Percentiles rank a stretch among this genome's conserved stretches.
Conservation (phyloP, 139 green algal species). For the Yamagishiella unicocca region DNA sequence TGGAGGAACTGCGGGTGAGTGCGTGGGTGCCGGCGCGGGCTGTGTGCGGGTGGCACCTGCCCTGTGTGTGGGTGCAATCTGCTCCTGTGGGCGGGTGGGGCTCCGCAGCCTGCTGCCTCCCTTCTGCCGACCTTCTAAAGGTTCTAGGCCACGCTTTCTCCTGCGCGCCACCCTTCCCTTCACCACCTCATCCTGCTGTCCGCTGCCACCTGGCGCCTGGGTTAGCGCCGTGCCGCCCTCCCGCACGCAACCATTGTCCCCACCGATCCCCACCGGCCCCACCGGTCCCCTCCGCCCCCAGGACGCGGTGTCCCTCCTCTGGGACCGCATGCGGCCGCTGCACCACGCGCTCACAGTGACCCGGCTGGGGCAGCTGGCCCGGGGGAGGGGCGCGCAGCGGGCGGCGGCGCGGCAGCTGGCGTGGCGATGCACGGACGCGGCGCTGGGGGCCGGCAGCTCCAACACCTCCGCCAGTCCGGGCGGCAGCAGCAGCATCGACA, state of each 20-base stretch:
- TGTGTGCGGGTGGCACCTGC: no score
- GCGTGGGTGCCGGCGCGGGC: no score
- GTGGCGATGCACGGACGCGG: not conserved
- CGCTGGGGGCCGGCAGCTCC: not conserved
- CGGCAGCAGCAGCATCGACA: not conserved
- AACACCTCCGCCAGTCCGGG: no score
- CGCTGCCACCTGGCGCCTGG: no score
- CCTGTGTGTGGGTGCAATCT: no score
- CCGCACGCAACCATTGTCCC: no score
- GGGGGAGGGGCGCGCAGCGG: not conserved
- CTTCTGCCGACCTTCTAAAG: no score
- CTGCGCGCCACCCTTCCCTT: not conserved
- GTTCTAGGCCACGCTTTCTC: no score
- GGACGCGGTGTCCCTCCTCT: not conserved
- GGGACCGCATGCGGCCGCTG: not conserved
- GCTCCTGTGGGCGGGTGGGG: no score
- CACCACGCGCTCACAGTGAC: not conserved
- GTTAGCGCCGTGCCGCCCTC: no score
- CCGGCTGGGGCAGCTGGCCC: not conserved
- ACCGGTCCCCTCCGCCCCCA: not conserved
- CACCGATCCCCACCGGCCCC: not conserved
- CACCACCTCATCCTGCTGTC: no score
- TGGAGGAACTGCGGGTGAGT: not conserved
- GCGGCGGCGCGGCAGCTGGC: conserved; percentile 2
- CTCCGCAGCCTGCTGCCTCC: no score